Conservation (phyloP, 306 rosid species). For the Corylus heterophylla region DNA sequence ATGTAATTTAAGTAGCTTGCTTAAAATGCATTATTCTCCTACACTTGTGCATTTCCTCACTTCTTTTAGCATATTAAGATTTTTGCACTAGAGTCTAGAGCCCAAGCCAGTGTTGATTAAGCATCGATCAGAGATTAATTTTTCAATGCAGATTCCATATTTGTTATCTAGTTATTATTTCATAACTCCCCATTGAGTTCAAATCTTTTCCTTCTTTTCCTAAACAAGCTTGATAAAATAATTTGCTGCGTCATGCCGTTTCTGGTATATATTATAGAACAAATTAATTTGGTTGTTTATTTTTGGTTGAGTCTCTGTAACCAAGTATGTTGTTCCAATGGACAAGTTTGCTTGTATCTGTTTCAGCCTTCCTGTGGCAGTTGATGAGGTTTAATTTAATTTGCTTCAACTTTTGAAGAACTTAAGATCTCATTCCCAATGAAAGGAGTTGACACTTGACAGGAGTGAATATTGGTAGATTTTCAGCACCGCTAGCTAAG, state of each 20-base stretch:
- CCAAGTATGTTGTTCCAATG: background rate
- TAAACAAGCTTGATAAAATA: background rate
- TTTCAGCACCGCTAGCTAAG: no score
- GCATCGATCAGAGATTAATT: background rate
- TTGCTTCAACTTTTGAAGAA: constrained; percentile 86
- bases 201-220: background rate
- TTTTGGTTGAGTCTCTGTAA: background rate
- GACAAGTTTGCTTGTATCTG: background rate
- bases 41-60: background rate
- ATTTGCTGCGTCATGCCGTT: background rate
- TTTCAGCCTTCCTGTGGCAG: constrained; percentile 95
- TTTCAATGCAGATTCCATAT: background rate
- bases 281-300: background rate
- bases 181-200: background rate
- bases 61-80: background rate
- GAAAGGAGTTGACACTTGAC: constrained; percentile 62
- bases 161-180: background rate
- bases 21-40: background rate
- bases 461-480: no score
- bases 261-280: background rate
- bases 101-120: background rate
- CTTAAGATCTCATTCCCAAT: constrained; percentile 83
- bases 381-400: constrained; percentile 67
- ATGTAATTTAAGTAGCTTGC: background rate
- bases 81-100: no score